Percentiles rank a stretch among this genome's conserved stretches.
These are phyloP conservation scores for Stagonosporopsis rhizophila DNA, from an alignment of 2,329 filamentous ascomycete genomes.

Conservation along the genomic window DNA sequence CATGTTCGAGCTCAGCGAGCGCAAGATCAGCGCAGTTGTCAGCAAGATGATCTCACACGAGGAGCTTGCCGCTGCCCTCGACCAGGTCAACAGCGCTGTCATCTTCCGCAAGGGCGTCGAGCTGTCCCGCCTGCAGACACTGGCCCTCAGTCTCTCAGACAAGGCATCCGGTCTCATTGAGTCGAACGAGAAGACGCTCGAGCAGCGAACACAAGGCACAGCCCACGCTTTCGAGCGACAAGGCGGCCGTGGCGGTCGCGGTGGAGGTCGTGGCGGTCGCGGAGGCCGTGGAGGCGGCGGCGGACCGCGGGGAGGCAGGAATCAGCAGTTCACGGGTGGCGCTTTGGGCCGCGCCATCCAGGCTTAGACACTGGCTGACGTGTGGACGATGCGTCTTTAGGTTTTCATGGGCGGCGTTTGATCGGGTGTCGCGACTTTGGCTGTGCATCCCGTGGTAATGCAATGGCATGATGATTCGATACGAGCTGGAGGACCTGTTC, in stretches of 20 bases:
- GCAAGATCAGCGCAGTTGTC: constrained; percentile 93
- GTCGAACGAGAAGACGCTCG: constrained; percentile 94
- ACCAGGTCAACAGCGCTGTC: constrained; percentile 96
- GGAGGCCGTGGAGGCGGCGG: constrained; percentile 72
- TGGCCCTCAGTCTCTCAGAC: constrained; percentile 92
- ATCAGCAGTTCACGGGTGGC: constrained; percentile 82
- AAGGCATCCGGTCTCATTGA: constrained; percentile 97
- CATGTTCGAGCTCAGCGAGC: constrained; percentile 94
- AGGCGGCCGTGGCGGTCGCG: constrained; percentile 75
- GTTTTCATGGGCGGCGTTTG: constrained; percentile 21
- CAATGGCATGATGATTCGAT: constrained; percentile 18
- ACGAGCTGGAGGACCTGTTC: not conserved
- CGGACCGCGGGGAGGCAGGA: constrained; percentile 62
- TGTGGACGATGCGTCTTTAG: constrained; percentile 12
- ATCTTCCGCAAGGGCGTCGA: constrained; percentile 99
- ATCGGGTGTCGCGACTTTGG: constrained; percentile 13
- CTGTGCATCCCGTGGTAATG: constrained; percentile 16
- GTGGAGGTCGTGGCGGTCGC: constrained; percentile 64
- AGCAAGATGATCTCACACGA: constrained; percentile 99
- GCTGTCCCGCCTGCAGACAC: constrained; percentile 91
- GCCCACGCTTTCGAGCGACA: constrained; percentile 95
- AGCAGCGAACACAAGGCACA: constrained; percentile 95
- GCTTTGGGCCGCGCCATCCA: constrained; percentile 69
- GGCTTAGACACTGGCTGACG: constrained; percentile 43
- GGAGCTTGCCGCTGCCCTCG: constrained; percentile 92